Conservation (phyloP, 257 asterid species). For the Solanum okadae region DNA sequence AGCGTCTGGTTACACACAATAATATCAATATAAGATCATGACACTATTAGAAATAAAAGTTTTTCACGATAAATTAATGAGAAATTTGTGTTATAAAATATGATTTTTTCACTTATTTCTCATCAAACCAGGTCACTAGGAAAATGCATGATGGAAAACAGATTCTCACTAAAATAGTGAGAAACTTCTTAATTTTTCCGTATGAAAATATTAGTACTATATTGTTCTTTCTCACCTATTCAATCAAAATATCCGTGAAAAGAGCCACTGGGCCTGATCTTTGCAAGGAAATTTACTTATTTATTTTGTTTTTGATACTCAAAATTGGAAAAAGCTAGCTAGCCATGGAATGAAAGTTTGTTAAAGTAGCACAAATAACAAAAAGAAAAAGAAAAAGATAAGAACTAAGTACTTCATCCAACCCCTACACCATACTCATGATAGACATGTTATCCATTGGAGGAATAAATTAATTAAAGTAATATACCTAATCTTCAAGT, state of each 20-base stretch:
- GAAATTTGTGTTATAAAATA: no score
- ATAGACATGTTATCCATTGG: constrained; percentile 20
- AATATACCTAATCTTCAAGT: constrained; percentile 17
- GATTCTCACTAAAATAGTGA: no score
- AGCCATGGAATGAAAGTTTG: constrained; percentile 23
- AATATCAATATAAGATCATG: neutral
- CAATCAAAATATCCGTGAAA: no score
- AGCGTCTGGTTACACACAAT: neutral
- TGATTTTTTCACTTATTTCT: no score
- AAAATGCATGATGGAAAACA: no score
- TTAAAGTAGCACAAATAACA: constrained; percentile 29
- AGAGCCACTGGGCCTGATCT: neutral
- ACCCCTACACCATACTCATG: neutral
- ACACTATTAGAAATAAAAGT: no score
- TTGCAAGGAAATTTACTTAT: neutral
- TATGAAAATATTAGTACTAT: no score
- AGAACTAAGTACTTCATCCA: constrained; percentile 6
- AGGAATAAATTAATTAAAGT: neutral
- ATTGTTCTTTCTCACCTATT: no score
- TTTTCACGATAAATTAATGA: neutral
- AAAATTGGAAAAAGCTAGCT: neutral
- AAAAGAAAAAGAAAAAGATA: neutral
- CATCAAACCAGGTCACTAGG: fast-evolving
- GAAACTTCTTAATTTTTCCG: no score
- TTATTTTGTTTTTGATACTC: neutral